phyloP scores from a whole-genome alignment of 495 filamentous ascomycete genomes.

The Peziza echinospora region DNA sequence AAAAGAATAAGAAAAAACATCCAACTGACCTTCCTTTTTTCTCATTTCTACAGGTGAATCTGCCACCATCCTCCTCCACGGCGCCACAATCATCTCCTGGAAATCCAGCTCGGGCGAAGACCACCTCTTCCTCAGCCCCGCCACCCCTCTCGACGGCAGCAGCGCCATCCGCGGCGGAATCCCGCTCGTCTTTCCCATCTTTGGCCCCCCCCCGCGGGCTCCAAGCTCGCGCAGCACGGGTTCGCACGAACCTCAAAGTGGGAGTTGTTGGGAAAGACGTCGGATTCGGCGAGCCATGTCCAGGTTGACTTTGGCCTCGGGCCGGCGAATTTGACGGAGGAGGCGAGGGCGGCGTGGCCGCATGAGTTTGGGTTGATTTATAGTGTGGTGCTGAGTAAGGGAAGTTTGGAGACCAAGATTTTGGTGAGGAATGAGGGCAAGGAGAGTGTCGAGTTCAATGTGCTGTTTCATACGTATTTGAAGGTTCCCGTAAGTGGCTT shows the following conservation, averaged over 20 bases:
- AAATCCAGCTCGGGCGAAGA: slow-evolving; percentile 62
- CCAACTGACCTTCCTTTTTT: slow-evolving; percentile 26
- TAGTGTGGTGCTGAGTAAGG: slow-evolving; percentile 59
- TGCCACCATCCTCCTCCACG: slow-evolving; percentile 65
- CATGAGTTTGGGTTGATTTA: slow-evolving; percentile 79
- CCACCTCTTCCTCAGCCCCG: slow-evolving; percentile 71
- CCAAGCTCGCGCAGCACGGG: slow-evolving; percentile 71
- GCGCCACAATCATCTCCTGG: slow-evolving; percentile 87
- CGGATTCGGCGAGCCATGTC: slow-evolving; percentile 34
- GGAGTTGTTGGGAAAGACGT: slow-evolving; percentile 39
- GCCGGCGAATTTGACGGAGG: slow-evolving; percentile 40
- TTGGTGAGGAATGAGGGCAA: slow-evolving; percentile 71
- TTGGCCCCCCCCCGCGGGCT: slow-evolving; percentile 31
- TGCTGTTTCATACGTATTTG: slow-evolving; percentile 80
- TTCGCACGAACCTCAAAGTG: slow-evolving; percentile 69
- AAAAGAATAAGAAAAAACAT: slow-evolving; percentile 39
- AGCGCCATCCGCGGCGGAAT: slow-evolving; percentile 54
- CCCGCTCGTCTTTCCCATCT: slow-evolving; percentile 81
- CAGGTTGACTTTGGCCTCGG: slow-evolving; percentile 91
- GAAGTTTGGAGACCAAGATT: slow-evolving; percentile 56
- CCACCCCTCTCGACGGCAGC: slow-evolving; percentile 37
- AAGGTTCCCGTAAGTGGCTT: slow-evolving; percentile 49
- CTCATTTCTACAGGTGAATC: slow-evolving; percentile 66
- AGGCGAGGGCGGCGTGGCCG: slow-evolving; percentile 46
- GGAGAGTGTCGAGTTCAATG: slow-evolving; percentile 70